Evolutionary conservation across 2,329 filamentous ascomycete species (phyloP).

Genomic region (Xylariales sp.): DNA sequence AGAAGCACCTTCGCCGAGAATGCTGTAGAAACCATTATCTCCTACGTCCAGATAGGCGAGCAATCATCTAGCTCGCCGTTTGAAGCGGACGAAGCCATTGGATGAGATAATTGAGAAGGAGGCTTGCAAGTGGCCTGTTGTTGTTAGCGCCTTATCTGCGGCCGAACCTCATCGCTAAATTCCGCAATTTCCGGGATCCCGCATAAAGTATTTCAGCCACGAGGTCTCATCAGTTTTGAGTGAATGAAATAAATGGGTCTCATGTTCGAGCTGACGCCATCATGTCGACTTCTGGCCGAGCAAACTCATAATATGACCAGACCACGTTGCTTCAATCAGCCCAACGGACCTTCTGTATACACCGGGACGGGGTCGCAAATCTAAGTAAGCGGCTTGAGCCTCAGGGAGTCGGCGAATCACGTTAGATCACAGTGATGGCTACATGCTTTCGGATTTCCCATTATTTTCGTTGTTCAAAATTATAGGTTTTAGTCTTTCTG

Average conservation of each 20-base stretch:
- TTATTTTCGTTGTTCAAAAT: constrained; percentile 10
- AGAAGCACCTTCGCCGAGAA: not conserved
- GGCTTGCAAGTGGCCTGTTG: not conserved
- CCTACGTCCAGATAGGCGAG: not conserved
- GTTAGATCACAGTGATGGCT: not conserved
- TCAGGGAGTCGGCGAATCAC: too few relatives aligned
- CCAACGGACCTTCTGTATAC: not conserved
- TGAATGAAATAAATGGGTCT: not conserved
- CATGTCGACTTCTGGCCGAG: not conserved
- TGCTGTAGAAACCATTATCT: not conserved
- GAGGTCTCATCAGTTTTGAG: not conserved
- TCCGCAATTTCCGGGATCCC: constrained; percentile 22
- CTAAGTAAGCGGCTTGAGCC: too few relatives aligned
- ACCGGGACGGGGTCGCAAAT: not conserved
- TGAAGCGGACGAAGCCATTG: constrained; percentile 1
- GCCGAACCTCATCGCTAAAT: constrained; percentile 27
- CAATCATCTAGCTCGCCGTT: not conserved
- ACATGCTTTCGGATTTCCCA: not conserved
- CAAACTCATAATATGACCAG: not conserved
- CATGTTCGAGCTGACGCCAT: constrained; percentile 9
- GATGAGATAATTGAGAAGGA: constrained; percentile 6
- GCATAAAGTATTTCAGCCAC: constrained; percentile 11
- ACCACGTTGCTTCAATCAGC: too few relatives aligned
- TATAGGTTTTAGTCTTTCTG: constrained; percentile 5
- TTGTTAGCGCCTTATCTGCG: constrained; percentile 11